Evolutionary conservation across 2,329 filamentous ascomycete genomes (phyloP).

Genomic region (Rosellinia necatrix): DNA sequence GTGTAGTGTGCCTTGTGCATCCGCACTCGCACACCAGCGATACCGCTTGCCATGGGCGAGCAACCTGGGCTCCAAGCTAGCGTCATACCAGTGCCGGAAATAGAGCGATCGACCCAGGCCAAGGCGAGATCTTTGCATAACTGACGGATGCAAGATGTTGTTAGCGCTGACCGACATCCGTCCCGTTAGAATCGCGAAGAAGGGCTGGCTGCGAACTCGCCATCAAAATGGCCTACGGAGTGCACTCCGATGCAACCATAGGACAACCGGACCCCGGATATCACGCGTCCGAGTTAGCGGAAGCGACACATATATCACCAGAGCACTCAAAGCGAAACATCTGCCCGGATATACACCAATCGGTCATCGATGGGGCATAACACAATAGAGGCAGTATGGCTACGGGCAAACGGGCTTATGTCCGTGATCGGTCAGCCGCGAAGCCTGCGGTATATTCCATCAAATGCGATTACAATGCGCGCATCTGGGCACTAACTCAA

Average conservation of each 20-base stretch:
- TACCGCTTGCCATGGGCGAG: too few species aligned
- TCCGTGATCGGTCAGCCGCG: too few species aligned
- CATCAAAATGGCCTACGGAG: not conserved
- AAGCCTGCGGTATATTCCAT: too few species aligned
- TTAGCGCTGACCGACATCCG: constrained; percentile 15
- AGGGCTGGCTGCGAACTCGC: not conserved
- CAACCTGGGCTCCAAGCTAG: too few species aligned
- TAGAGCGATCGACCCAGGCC: not conserved
- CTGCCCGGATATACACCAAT: not conserved
- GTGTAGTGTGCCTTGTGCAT: not conserved
- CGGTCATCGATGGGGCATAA: not conserved
- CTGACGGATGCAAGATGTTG: not conserved
- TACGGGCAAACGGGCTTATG: too few species aligned
- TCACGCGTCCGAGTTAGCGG: not conserved
- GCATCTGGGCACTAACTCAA: too few species aligned
- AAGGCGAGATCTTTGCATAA: constrained; percentile 1
- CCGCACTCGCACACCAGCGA: not conserved
- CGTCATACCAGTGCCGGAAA: not conserved
- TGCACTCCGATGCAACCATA: not conserved
- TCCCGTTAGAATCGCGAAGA: not conserved
- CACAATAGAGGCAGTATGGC: too few species aligned
- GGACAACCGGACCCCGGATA: constrained; percentile 22
- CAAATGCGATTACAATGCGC: too few species aligned
- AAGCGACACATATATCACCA: too few species aligned
- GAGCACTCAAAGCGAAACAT: too few species aligned